These are phyloP conservation scores for Lavandula angustifolia DNA, from an alignment of 257 asterid species.

Conservation along the genomic window DNA sequence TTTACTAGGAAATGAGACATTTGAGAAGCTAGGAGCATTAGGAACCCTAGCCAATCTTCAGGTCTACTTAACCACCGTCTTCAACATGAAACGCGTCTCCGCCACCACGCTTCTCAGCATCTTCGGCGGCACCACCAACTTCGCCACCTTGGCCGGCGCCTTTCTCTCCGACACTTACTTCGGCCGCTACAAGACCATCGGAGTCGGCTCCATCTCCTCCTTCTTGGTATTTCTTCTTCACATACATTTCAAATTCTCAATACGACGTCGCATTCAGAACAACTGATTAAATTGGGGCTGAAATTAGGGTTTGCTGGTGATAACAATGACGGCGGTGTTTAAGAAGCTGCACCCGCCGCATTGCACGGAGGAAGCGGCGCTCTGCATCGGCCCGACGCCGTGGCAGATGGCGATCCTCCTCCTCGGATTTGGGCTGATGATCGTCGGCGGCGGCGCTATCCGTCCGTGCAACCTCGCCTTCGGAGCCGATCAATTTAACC, in stretches of 20 bases:
- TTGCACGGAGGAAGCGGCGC: constrained; percentile 39
- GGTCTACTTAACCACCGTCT: constrained; percentile 67
- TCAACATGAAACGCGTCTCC: constrained; percentile 60
- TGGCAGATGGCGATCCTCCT: constrained; percentile 54
- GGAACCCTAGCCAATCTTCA: constrained; percentile 63
- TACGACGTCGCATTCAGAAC: no score
- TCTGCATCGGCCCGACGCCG: constrained; percentile 55
- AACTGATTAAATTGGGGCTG: no score
- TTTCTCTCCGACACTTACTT: constrained; percentile 66
- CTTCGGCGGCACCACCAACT: constrained; percentile 72
- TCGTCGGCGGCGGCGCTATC: constrained; percentile 68
- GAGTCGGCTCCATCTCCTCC: constrained; percentile 68
- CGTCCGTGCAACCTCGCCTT: constrained; percentile 81
- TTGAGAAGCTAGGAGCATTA: constrained; percentile 76
- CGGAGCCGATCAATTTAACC: constrained; percentile 84
- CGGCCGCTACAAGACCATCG: constrained; percentile 73
- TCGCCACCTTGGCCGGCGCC: constrained; percentile 70
- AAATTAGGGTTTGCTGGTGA: constrained; percentile 54
- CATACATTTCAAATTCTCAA: neutral
- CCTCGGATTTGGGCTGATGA: constrained; percentile 51
- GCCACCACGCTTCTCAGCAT: constrained; percentile 65
- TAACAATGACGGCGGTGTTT: constrained; percentile 62
- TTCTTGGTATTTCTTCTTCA: constrained; percentile 42
- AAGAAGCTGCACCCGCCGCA: constrained; percentile 65
- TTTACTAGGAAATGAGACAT: constrained; percentile 63